Evolutionary conservation across 306 rosid species (phyloP), one percentile per base, ranked within the genome.

Genomic region (Vigna mungo): DNA sequence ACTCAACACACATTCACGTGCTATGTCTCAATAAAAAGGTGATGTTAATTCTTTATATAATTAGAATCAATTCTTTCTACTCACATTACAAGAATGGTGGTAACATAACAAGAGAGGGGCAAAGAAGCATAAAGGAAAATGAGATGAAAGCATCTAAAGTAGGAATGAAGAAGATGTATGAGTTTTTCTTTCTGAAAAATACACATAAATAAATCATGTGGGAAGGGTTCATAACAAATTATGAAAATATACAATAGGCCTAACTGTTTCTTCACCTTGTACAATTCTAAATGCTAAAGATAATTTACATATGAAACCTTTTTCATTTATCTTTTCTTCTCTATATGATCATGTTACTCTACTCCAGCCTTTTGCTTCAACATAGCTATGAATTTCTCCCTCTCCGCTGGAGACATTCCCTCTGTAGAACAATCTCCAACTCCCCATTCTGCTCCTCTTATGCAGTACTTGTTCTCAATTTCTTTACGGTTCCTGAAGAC

Each of bases 361-460:
- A 51, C 47, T 74, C 80, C 96, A 70, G 87, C 91, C 68, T 74
- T 89, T 85, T 89, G 79, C 89, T 90, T 94, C 94, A 94, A 75
- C 85, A 64, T 83, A 20, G 87, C 77, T 76, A 94, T 87, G 88
- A 94, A 94, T 12, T 85, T 88, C 0, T 94, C 98, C 60, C 85
- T 90, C 14, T 89, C 96, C 1, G 79, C 90, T 0, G 88, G 81
- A 18, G 96, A 75, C 98, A 94, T 89, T 69, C 89, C 96, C 80
- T 90, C 93, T 0, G 94, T 68, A 16, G 97, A 92, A 84, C 97
- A 94, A 80, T 94, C 97, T 27, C 98, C 98, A 6, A 94, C 93
- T 72, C 96, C 98, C 98, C 96, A 92, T 79, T 94, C 98, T 8
- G 97, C 98, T 0, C 97, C 98, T 0, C 98, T 87, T 66, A 94